Base-by-base conservation (phyloP, 352 stramenopile species). In the Achlya hypogyna region DNA sequence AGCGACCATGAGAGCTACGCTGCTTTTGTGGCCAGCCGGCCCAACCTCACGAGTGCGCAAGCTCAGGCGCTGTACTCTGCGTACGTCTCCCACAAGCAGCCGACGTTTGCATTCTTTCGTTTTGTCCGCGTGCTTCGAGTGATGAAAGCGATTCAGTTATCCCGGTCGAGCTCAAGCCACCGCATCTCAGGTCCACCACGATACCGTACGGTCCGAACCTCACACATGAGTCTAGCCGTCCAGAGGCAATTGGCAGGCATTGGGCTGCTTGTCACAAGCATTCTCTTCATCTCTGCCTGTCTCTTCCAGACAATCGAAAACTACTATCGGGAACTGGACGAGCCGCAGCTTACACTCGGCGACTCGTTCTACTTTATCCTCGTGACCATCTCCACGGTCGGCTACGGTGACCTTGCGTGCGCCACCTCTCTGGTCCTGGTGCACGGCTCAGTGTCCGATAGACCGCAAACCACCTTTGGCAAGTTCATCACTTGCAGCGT, bases 231-330 rank as follows among this genome's bases (percentile, higher is more conserved):
- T 5, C 3, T 52, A 76, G 78, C 80, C 22, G 77, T 88, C 18
- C 78, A 86, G 53, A 86, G 82, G 63, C 80, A 86, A 69, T 77
- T 88, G 5, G 77, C 83, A 67, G 82, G 76, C 16, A 81, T 88
- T 54, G 53, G 81, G n/a, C 72, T 88, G 31, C 74, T 88, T 27
- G 79, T 81, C 47, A 78, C 75, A 27, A 85, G 76, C 70, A 81
- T 88, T 42, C 72, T 86, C 18, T 88, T 88, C 68, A 82, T 88
- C 22, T 73, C 79, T 4, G 79, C 79, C 1, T 78, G 78, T 2
- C 59, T 86, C 23, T 88, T 85, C 51, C 78, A 88, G 51, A 77
- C 74, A 1, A 75, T 85, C 14, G 79, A 88, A 56, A 75, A 69
- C 52, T 71, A 69, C 42, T 71, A 75, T 32, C 70, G 70, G 2